Percentiles rank a stretch among this genome's conserved stretches.
Conservation (phyloP, 805 yeast species). For the Wickerhamiella dianesei region DNA sequence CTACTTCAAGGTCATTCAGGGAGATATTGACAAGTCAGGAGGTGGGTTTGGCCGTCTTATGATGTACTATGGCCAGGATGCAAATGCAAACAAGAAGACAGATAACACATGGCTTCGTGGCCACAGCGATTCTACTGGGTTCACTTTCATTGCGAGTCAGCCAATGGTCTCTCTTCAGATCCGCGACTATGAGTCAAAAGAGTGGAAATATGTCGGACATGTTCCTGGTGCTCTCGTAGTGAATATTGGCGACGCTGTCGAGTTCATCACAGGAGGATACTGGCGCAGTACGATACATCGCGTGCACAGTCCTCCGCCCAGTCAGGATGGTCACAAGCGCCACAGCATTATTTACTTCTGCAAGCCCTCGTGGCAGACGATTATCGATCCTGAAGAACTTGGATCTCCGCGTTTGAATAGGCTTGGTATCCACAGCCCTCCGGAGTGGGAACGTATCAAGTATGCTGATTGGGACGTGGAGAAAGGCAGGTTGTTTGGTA, state of each 20-base stretch:
- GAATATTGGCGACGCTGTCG: conserved; percentile 33
- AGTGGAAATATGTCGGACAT: conserved; percentile 29
- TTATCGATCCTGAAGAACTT: conserved; percentile 32
- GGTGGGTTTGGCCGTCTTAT: conserved; percentile 31
- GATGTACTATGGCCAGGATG: conserved; percentile 27
- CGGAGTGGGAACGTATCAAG: conserved; percentile 29
- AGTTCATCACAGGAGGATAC: conserved; percentile 33
- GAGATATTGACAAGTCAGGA: conserved; percentile 27
- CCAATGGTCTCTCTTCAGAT: conserved; percentile 31
- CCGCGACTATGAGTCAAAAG: conserved; percentile 25
- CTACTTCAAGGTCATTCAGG: conserved; percentile 26
- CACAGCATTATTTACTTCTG: conserved; percentile 33
- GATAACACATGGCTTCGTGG: conserved; percentile 35
- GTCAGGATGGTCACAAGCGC: conserved; percentile 28
- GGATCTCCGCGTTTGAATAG: conserved; percentile 28
- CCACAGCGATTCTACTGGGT: conserved; percentile 34
- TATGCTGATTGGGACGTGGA: conserved; percentile 35
- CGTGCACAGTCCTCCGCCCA: conserved; percentile 35
- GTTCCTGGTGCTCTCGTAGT: conserved; percentile 29
- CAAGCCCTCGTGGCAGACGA: conserved; percentile 28
- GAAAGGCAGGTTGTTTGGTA: conserved; percentile 35
- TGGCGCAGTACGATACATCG: conserved; percentile 36
- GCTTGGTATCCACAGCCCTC: conserved; percentile 24
- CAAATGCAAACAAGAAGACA: conserved; percentile 24
- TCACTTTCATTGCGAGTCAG: conserved; percentile 31